Evolutionary conservation across 495 filamentous ascomycete genomes (phyloP).

Genomic region (Penicillium paradoxum): DNA sequence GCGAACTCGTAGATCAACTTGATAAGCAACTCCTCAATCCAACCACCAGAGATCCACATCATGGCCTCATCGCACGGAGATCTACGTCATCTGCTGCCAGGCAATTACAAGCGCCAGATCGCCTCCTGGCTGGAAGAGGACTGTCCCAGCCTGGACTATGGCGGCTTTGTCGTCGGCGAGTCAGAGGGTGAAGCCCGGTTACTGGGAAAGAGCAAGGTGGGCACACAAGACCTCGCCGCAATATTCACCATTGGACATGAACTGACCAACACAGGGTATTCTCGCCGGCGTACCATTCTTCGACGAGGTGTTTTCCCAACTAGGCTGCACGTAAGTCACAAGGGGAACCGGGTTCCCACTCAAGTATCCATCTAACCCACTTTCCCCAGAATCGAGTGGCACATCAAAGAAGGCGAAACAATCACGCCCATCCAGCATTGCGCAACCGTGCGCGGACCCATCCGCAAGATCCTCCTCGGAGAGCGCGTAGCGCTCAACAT

Average conservation of each 20-base stretch:
- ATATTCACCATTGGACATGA: background rate
- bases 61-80: slow-evolving; percentile 67
- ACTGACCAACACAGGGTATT: slow-evolving; percentile 51
- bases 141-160: slow-evolving; percentile 93
- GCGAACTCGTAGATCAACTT: slow-evolving; percentile 6
- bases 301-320: slow-evolving; percentile 84
- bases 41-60: slow-evolving; percentile 1
- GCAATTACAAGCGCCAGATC: slow-evolving; percentile 75
- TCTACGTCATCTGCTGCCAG: slow-evolving; percentile 75
- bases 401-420: slow-evolving; percentile 66
- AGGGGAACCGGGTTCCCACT: too few species aligned
- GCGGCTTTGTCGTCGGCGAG: slow-evolving; percentile 92
- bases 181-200: slow-evolving; percentile 70
- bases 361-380: too few species aligned
- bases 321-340: slow-evolving; percentile 71
- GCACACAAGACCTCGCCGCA: background rate
- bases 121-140: slow-evolving; percentile 89
- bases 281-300: slow-evolving; percentile 94
- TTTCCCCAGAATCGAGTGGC: slow-evolving; percentile 96
- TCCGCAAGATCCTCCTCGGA: slow-evolving; percentile 79
- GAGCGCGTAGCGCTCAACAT: slow-evolving; percentile 92
- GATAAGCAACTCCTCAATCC: background rate
- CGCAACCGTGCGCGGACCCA: slow-evolving; percentile 84
- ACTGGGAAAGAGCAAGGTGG: slow-evolving; percentile 74
- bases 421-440: slow-evolving; percentile 54